phyloP scores from a whole-genome alignment of 2,329 filamentous ascomycete species.

The Colletotrichum coccodes region DNA sequence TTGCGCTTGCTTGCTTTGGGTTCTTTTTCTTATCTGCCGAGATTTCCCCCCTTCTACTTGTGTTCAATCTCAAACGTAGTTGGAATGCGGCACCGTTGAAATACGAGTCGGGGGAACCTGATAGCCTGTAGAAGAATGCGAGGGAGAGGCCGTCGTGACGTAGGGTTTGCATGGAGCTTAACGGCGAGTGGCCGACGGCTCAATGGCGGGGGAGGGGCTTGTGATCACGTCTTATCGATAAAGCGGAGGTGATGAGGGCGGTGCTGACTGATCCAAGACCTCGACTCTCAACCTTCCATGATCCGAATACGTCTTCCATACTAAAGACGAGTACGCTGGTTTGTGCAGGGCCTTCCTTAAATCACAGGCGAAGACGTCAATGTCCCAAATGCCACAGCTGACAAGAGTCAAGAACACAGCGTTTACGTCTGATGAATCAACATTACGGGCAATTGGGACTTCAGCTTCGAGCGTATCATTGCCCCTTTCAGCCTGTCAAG shows the following conservation, averaged over 20 bases:
- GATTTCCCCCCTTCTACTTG: background rate
- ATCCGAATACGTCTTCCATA: background rate
- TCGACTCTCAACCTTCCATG: background rate
- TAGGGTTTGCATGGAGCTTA: background rate
- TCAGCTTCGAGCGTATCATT: background rate
- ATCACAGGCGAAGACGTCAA: background rate
- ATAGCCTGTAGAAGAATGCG: conserved; percentile 8
- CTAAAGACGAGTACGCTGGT: background rate
- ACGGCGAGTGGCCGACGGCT: background rate
- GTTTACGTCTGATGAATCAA: background rate
- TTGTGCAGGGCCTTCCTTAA: background rate
- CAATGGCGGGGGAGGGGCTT: conserved; percentile 9
- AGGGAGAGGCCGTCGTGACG: conserved; percentile 6
- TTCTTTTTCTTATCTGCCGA: background rate
- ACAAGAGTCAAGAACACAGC: background rate
- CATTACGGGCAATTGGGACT: no score
- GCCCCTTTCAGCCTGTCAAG: no score
- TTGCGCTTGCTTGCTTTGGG: background rate
- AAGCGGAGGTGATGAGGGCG: conserved; percentile 13
- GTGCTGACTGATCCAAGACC: conserved; percentile 8
- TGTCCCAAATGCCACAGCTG: background rate
- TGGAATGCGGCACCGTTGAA: conserved; percentile 29
- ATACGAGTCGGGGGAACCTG: background rate
- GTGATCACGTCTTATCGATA: conserved; percentile 30
- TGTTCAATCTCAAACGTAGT: conserved; percentile 17